phyloP scores from a whole-genome alignment of 140 eudicot genomes.

The Bidens hawaiensis region DNA sequence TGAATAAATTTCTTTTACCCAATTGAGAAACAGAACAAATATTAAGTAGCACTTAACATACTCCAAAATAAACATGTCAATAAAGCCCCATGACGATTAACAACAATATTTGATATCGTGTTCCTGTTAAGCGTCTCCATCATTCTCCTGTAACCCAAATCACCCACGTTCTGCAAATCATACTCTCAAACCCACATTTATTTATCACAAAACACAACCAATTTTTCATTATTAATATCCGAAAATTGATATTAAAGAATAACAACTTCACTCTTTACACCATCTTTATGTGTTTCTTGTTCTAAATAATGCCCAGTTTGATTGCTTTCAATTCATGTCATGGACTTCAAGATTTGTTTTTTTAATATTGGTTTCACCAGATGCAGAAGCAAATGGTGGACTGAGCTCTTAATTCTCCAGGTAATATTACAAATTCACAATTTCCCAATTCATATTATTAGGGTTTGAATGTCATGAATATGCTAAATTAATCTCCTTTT shows the following conservation, averaged over 20 bases:
- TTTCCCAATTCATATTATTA: conserved; percentile 10
- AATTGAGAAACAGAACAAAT: no score
- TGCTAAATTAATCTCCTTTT: conserved; percentile 4
- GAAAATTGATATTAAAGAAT: no score
- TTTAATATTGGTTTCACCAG: conserved; percentile 13
- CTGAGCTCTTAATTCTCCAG: conserved; percentile 47
- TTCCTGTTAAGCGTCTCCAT: conserved; percentile 18
- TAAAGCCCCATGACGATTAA: no score
- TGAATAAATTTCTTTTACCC: no score
- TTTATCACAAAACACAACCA: no score
- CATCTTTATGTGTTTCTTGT: no score
- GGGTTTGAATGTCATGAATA: conserved; percentile 10
- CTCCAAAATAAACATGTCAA: no score
- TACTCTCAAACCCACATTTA: conserved; percentile 4
- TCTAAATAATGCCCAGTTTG: conserved; percentile 14
- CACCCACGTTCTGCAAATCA: conserved; percentile 19
- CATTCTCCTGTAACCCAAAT: conserved; percentile 17
- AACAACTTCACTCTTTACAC: conserved; percentile 19
- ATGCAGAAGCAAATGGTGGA: conserved; percentile 34
- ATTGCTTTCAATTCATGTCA: conserved; percentile 28
- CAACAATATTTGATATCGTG: not conserved
- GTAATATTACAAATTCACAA: conserved; percentile 18
- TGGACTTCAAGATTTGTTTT: conserved; percentile 67
- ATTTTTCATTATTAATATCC: no score
- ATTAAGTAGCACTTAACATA: no score